phyloP scores from a whole-genome alignment of 2,329 filamentous ascomycete species.

The Fusarium anguioides region DNA sequence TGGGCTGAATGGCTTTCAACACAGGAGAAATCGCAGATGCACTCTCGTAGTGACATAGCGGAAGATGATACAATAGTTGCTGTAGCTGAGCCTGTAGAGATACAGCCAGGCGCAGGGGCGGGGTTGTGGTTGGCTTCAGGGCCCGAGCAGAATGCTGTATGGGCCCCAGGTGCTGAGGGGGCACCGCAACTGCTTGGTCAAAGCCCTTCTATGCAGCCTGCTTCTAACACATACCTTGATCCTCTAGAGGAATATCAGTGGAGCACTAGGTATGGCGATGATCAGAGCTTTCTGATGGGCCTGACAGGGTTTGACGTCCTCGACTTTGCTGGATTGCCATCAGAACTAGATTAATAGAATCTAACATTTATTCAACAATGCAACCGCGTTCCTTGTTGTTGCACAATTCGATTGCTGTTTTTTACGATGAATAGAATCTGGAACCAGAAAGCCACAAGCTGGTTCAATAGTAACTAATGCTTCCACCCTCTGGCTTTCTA shows the following conservation, averaged over 20 bases:
- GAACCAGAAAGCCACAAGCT: too few species aligned
- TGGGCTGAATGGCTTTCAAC: neutral
- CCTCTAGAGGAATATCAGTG: neutral
- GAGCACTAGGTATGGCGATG: neutral
- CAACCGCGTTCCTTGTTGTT: too few species aligned
- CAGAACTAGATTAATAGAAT: too few species aligned
- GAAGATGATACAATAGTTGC: accelerated
- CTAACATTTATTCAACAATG: too few species aligned
- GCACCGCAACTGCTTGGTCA: neutral
- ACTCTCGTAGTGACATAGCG: accelerated
- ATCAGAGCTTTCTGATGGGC: neutral
- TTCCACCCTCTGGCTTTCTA: too few species aligned
- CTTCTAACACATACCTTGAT: neutral
- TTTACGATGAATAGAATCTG: too few species aligned
- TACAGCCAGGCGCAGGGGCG: neutral
- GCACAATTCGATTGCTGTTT: too few species aligned
- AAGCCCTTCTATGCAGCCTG: neutral
- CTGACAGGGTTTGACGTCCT: neutral
- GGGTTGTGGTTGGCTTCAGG: neutral
- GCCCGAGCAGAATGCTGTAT: neutral
- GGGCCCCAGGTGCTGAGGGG: neutral
- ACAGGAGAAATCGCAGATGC: neutral
- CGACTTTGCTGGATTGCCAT: neutral
- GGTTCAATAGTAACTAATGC: too few species aligned
- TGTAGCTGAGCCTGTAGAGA: neutral